A percentile compares a stretch with the other conserved stretches of the same genome.
Evolutionary conservation across 2,329 filamentous ascomycete species (phyloP).

Genomic region (Elsinoe necatrix): DNA sequence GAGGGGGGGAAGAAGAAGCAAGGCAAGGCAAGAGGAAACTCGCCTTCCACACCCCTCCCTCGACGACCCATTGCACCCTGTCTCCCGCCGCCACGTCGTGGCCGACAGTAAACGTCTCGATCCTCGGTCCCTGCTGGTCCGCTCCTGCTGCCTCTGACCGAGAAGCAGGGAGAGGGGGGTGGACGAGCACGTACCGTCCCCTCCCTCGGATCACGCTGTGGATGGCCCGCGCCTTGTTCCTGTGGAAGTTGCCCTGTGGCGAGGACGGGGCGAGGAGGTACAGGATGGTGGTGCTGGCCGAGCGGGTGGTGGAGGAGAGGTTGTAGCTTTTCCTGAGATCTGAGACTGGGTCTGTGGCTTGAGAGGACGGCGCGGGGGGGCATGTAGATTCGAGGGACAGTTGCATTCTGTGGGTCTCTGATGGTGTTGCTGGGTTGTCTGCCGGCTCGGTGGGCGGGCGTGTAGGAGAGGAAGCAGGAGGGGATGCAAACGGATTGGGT

Average conservation of each 20-base stretch:
- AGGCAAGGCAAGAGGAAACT: conserved; percentile 49
- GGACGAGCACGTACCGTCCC: conserved; percentile 56
- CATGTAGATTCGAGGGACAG: conserved; percentile 29
- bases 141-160: conserved; percentile 31
- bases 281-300: conserved; percentile 53
- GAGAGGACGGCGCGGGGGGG: not conserved
- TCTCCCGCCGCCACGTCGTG: conserved; percentile 50
- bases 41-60: conserved; percentile 59
- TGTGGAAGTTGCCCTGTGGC: conserved; percentile 54
- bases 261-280: conserved; percentile 53
- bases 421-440: conserved; percentile 22
- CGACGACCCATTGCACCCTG: conserved; percentile 59
- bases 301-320: conserved; percentile 32
- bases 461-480: conserved; percentile 21
- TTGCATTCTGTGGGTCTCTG: conserved; percentile 21
- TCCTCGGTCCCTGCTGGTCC: conserved; percentile 36
- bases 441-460: too few species aligned
- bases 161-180: conserved; percentile 24
- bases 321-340: not conserved
- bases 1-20: not conserved
- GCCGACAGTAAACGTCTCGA: conserved; percentile 60
- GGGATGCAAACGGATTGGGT: conserved; percentile 44
- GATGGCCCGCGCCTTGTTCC: conserved; percentile 53
- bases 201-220: conserved; percentile 58
- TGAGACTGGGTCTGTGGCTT: too few species aligned